Base-by-base conservation (phyloP, 1,284 basidiomycete species). In the Puccinia triticina region DNA sequence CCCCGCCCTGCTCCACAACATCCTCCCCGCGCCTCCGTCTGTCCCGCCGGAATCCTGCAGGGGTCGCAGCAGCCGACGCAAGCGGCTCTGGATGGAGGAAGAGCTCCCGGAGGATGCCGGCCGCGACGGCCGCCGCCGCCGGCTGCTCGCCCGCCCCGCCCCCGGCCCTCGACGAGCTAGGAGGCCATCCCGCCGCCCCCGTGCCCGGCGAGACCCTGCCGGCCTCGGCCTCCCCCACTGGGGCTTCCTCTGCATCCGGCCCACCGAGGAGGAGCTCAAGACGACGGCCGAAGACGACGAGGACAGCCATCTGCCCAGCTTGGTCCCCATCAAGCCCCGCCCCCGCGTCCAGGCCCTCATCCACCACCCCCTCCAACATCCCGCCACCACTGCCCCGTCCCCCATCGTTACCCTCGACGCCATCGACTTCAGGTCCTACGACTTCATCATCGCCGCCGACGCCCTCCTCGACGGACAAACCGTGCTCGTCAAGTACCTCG, bases 381-480 rank as follows among this genome's bases (percentile, higher is more conserved):
- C 12, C 29, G 11, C 14, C 12, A 11, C 29, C 8, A 29, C 4
- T 18, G 18, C 7, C 26, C 29, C 26, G 11, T 61, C 29, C 59
- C n/a, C 11, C 3, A 1, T 32, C 26, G 2, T 18, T 12, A 3
- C 29, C 32, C 29, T 61, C 8, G 59, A 29, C 29, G 2, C 59
- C 1, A 61, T 61, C 32, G 59, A 61, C 59, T 61, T 61, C 59
- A 26, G 29, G 11, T 16, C 59, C 59, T 61, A 61, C 59, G 59
- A 61, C 59, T 61, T 61, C 59, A 61, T 61, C 59, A 34, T 61
- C 59, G 59, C 59, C 29, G 59, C 59, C 12, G 16, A 29, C 29
- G 26, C 59, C 29, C 59, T 34, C 7, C 59, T 61, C 14, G 29
- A 61, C 59, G 59, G 59, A 12, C 26, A 29, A 16, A 61, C 29